A percentile compares a stretch with the other conserved stretches of the same genome.
These are phyloP conservation scores for Artemisia annua DNA, from an alignment of 129 eudicot species.

Conservation along the genomic window DNA sequence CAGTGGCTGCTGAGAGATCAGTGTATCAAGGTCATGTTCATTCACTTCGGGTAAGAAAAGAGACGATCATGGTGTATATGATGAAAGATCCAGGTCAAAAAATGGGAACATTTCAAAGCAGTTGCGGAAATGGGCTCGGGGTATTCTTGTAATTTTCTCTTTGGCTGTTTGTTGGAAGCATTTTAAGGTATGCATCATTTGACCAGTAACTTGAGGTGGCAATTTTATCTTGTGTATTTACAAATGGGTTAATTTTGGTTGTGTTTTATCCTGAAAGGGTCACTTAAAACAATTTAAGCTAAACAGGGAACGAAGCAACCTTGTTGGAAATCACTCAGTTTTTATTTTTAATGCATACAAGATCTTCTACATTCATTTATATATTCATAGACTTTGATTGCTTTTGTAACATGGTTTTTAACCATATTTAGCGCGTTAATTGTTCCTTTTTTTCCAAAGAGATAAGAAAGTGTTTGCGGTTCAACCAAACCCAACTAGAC, in stretches of 20 bases:
- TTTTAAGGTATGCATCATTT: slow-evolving; percentile 53
- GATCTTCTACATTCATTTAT: no score
- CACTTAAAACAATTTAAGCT: not conserved
- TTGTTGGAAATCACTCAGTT: not conserved
- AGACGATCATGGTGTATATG: slow-evolving; percentile 40
- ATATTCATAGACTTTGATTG: no score
- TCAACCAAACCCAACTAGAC: not conserved
- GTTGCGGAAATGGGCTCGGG: slow-evolving; percentile 49
- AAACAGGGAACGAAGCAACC: not conserved
- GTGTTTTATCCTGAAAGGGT: not conserved
- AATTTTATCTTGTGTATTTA: not conserved
- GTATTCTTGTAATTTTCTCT: slow-evolving; percentile 47
- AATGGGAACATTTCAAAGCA: slow-evolving; percentile 17
- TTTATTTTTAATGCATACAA: not conserved
- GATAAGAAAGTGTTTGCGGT: not conserved
- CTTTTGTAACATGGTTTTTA: no score
- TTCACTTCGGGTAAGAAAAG: slow-evolving; percentile 67
- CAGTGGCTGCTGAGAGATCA: slow-evolving; percentile 68
- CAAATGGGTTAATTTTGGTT: not conserved
- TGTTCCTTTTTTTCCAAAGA: no score
- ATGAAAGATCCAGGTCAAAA: slow-evolving; percentile 21
- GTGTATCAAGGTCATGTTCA: slow-evolving; percentile 48
- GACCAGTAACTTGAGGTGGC: not conserved
- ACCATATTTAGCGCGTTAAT: no score
- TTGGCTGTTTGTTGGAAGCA: slow-evolving; percentile 78